Evolutionary conservation across 805 yeast genomes (phyloP).

Genomic region (Yamadazyma laniorum): DNA sequence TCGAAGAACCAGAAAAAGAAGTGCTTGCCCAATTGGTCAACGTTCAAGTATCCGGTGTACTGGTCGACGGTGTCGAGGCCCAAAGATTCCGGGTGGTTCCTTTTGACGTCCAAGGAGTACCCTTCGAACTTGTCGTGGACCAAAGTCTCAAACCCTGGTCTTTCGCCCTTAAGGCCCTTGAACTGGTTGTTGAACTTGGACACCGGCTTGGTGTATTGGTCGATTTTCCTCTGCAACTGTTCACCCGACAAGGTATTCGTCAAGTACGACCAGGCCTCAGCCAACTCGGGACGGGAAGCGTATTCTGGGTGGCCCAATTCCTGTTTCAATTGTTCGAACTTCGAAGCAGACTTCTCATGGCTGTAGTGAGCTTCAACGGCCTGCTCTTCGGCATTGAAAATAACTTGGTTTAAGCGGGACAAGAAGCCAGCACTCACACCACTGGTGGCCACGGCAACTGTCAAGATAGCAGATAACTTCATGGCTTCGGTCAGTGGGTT

Average conservation of each 20-base stretch:
- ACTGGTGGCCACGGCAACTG: constrained; percentile 9
- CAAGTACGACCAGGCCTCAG: constrained; percentile 19
- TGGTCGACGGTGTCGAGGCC: constrained; percentile 39
- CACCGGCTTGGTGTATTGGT: constrained; percentile 8
- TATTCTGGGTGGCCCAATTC: constrained; percentile 9
- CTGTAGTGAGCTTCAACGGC: neutral
- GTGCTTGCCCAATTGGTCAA: constrained; percentile 53
- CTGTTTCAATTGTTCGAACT: constrained; percentile 7
- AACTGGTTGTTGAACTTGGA: constrained; percentile 5
- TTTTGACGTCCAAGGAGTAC: constrained; percentile 30
- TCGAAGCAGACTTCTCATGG: neutral
- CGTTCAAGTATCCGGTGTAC: constrained; percentile 40
- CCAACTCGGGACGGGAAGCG: constrained; percentile 10
- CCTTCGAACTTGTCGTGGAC: constrained; percentile 21
- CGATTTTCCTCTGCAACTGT: constrained; percentile 10
- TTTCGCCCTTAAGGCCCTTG: neutral
- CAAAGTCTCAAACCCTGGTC: constrained; percentile 18
- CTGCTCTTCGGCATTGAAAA: constrained; percentile 6
- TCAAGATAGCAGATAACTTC: constrained; percentile 13
- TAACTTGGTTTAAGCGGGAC: constrained; percentile 8
- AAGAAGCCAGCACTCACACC: constrained; percentile 12
- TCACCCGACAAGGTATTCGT: constrained; percentile 11
- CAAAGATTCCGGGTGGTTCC: constrained; percentile 32
- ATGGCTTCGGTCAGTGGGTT: too few species aligned
- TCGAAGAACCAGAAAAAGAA: constrained; percentile 94